Conservation (phyloP, 1,139 yeast species). For the Arxiozyma bovina region DNA sequence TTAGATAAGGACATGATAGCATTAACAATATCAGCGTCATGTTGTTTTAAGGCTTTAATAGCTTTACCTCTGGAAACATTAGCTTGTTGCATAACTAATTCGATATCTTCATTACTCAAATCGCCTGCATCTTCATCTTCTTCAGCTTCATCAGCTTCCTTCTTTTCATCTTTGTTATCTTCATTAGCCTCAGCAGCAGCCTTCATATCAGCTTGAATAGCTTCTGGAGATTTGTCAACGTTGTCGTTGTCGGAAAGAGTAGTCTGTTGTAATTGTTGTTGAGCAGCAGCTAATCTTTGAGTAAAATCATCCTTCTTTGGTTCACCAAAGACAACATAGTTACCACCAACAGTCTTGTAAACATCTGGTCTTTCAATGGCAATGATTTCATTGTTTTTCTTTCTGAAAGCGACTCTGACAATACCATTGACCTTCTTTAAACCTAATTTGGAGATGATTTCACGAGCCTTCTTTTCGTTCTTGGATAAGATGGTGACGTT, state of each 20-base stretch:
- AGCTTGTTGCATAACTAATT: slow-evolving; percentile 82
- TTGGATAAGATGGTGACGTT: slow-evolving; percentile 76
- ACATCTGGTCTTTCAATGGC: slow-evolving; percentile 95
- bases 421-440: slow-evolving; percentile 89
- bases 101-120: slow-evolving; percentile 67
- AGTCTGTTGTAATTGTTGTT: slow-evolving; percentile 46
- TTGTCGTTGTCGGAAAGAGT: slow-evolving; percentile 28
- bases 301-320: slow-evolving; percentile 90
- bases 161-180: slow-evolving; percentile 28
- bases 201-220: slow-evolving; percentile 82
- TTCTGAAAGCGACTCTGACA: slow-evolving; percentile 92
- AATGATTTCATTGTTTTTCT: slow-evolving; percentile 84
- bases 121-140: slow-evolving; percentile 74
- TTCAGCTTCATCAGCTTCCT: slow-evolving; percentile 50
- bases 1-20: slow-evolving; percentile 82
- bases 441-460: slow-evolving; percentile 78
- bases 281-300: slow-evolving; percentile 74
- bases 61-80: slow-evolving; percentile 84
- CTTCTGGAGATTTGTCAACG: slow-evolving; percentile 31
- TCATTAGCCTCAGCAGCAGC: slow-evolving; percentile 56
- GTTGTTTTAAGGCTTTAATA: slow-evolving; percentile 77
- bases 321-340: slow-evolving; percentile 95
- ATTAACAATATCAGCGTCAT: slow-evolving; percentile 91
- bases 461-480: slow-evolving; percentile 95
- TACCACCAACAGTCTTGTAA: slow-evolving; percentile 87